phyloP scores from a whole-genome alignment of 768 basidiomycete species.

The Panellus pusillus region DNA sequence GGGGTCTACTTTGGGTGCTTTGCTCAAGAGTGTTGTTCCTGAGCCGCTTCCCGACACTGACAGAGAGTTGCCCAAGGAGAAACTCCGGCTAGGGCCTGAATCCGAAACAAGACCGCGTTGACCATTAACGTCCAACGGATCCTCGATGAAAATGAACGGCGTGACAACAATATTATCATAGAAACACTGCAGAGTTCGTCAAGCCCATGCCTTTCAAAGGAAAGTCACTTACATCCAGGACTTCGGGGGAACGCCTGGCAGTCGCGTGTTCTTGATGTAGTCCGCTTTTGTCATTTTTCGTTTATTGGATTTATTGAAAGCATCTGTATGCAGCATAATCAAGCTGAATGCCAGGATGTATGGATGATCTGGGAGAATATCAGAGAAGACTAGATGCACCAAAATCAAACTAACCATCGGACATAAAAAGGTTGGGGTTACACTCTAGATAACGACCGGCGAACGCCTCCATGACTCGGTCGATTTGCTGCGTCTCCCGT shows the following conservation, averaged over 20 bases:
- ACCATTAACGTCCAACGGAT: conserved; percentile 71
- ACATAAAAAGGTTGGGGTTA: conserved; percentile 77
- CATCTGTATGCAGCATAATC: conserved; percentile 98
- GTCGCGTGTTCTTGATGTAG: conserved; percentile 87
- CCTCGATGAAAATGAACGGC: conserved; percentile 96
- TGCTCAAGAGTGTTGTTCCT: conserved; percentile 46
- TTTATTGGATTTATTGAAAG: conserved; percentile 97
- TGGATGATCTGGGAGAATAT: conserved; percentile 66
- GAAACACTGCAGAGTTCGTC: conserved; percentile 61
- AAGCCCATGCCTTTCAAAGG: neutral
- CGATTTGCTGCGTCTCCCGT: conserved; percentile 97
- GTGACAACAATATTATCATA: conserved; percentile 97
- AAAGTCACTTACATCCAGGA: conserved; percentile 71
- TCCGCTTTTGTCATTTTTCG: conserved; percentile 96
- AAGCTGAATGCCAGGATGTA: conserved; percentile 96
- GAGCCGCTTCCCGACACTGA: conserved; percentile 21
- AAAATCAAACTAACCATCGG: conserved; percentile 55
- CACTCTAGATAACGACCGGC: conserved; percentile 80
- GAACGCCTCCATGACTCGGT: conserved; percentile 95
- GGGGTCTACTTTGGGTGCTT: conserved; percentile 77
- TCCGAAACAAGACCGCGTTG: conserved; percentile 52
- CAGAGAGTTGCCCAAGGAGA: conserved; percentile 36
- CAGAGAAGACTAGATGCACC: neutral
- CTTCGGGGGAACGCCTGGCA: conserved; percentile 83
- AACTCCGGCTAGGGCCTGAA: conserved; percentile 33